Base-by-base conservation (phyloP, 352 stramenopile species). In the Pythium aristosporum region DNA sequence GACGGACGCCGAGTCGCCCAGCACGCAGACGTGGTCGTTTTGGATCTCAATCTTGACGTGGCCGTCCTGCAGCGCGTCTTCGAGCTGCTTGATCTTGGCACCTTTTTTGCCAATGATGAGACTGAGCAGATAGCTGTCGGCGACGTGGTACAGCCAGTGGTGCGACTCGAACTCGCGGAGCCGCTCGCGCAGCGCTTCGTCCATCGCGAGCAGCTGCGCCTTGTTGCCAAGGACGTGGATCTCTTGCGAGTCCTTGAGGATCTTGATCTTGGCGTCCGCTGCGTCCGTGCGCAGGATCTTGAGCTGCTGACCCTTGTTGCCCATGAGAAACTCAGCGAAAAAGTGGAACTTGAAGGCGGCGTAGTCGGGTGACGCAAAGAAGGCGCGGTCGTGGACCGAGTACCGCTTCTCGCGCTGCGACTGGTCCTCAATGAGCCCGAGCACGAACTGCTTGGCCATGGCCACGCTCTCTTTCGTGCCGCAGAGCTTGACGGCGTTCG, bases 51-150 rank as follows among this genome's bases (percentile, higher is more conserved):
- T 79, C 37, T 76, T 77, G 23, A 88, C 72, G 18, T 78, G 72
- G 48, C 57, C 69, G 12, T 76, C 75, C 43, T 79, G 76, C 50
- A 75, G 74, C 57, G 80, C 76, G 3, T 67, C 69, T 46, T 92
- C 85, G 36, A 93, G 81, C 52, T 87, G 63, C 61, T 91, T 90
- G 68, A 93, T 93, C 57, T 82, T 89, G 52, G 67, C 68, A 10
- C 85, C 85, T 57, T 91, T 93, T 67, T 91, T 91, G 57, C 85
- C 85, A 51, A 93, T 91, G 44, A 93, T 89, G 23, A 91, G 68
- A 53, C 85, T 93, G 44, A 93, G 63, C 30, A 87, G 37, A 48
- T 84, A 77, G 41, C 76, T 69, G 53, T 93, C 82, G 5, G 65
- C 46, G 36, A 91, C 75, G 47, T 91, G 76, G 34, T 74, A 71